phyloP scores from a whole-genome alignment of 2,329 filamentous ascomycete species.

The Aspergillus vadensis region DNA sequence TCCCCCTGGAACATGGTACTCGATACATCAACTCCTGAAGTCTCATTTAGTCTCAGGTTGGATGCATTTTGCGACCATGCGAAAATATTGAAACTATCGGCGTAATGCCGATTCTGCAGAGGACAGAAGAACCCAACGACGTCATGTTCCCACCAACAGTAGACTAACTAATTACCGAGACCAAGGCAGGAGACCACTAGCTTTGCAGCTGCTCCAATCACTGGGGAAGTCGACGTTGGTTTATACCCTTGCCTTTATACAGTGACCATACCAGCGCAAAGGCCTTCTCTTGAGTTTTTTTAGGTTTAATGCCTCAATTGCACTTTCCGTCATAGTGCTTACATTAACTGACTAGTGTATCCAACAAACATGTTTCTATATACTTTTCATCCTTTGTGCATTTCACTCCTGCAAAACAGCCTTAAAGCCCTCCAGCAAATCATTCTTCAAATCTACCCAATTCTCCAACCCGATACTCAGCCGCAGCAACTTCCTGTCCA shows the following conservation, averaged over 20 bases:
- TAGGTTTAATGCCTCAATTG: no score
- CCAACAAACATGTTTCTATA: no score
- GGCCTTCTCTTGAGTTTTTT: no score
- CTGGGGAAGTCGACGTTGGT: neutral
- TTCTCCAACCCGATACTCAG: constrained; percentile 85
- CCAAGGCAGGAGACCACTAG: neutral
- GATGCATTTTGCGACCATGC: neutral
- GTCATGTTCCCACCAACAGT: neutral
- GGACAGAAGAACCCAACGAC: neutral
- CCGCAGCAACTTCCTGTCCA: constrained; percentile 72
- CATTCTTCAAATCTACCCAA: constrained; percentile 77
- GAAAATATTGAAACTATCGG: neutral
- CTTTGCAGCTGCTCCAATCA: neutral
- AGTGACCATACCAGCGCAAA: no score
- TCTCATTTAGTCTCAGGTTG: neutral
- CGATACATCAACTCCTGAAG: neutral
- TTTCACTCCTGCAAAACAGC: neutral
- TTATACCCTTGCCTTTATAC: no score
- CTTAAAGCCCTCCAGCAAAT: constrained; percentile 68
- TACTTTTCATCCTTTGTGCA: neutral
- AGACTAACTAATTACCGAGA: neutral
- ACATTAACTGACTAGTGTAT: no score
- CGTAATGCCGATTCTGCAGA: neutral
- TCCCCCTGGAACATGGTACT: neutral
- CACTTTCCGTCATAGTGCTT: no score